phyloP scores from a whole-genome alignment of 1,284 basidiomycete species.

The Anthracocystis setariae region DNA sequence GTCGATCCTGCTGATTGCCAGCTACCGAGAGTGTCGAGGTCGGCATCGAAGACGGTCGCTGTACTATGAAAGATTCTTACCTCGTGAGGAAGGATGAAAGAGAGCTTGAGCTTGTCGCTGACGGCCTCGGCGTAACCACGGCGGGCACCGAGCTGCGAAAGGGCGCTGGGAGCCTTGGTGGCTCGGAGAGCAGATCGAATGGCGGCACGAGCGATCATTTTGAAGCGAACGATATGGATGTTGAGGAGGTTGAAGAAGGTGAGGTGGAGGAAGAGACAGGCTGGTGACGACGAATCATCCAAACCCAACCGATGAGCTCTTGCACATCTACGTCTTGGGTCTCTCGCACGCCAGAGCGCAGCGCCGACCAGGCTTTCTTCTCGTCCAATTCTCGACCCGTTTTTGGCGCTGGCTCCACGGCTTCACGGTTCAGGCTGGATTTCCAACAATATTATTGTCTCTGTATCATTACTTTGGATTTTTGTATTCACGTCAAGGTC shows the following conservation, averaged over 20 bases:
- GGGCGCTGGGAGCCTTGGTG: constrained; percentile 35
- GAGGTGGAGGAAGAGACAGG: constrained; percentile 5
- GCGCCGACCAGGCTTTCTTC: constrained; percentile 18
- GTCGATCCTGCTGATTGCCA: neutral
- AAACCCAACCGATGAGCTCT: neutral
- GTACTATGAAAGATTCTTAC: constrained; percentile 24
- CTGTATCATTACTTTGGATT: too few species aligned
- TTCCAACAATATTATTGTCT: too few species aligned
- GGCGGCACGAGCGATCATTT: constrained; percentile 43
- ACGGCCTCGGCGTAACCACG: constrained; percentile 67
- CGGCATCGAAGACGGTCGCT: neutral
- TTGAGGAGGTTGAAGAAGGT: constrained; percentile 1
- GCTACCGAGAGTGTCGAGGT: neutral
- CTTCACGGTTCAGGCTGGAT: neutral
- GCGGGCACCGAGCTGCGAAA: constrained; percentile 52
- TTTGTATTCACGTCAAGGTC: constrained; percentile 2
- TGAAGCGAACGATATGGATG: neutral
- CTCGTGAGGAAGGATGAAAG: constrained; percentile 60
- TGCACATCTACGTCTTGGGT: too few species aligned
- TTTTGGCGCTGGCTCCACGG: neutral
- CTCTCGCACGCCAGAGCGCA: constrained; percentile 33
- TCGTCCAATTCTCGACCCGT: neutral
- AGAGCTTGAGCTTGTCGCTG: constrained; percentile 65
- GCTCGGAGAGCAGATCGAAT: constrained; percentile 43
- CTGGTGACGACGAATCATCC: neutral